Conservation (phyloP, 352 stramenopile genomes). For the Phytopythium litorale region DNA sequence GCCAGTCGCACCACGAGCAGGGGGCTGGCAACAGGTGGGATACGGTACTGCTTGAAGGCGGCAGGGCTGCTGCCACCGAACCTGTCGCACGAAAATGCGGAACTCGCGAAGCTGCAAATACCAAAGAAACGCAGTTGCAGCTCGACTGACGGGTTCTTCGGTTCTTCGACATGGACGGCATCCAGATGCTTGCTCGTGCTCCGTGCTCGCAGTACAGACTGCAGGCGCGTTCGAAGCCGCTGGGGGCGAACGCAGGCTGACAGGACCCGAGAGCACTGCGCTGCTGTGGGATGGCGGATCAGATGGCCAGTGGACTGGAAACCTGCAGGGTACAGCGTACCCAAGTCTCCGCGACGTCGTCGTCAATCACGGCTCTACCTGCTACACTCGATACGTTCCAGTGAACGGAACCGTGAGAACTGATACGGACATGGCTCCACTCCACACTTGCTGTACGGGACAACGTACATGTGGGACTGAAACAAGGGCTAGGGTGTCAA, state of each 20-base stretch:
- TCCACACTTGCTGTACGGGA: background rate
- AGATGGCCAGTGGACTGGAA: background rate
- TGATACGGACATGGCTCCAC: constrained; percentile 6
- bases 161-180: background rate
- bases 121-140: constrained; percentile 7
- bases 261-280: background rate
- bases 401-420: background rate
- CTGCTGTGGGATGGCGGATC: background rate
- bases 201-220: too few relatives aligned
- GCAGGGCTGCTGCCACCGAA: constrained; percentile 8
- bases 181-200: background rate
- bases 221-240: too few relatives aligned
- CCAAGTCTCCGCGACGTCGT: constrained; percentile 1
- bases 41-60: background rate
- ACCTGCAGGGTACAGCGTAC: background rate
- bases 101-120: background rate
- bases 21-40: background rate
- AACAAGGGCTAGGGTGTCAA: background rate
- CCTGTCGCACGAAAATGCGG: constrained; percentile 2
- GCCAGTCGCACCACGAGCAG: background rate
- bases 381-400: background rate
- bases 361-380: background rate
- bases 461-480: constrained; percentile 2
- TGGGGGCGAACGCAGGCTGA: background rate
- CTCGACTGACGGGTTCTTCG: background rate